These are phyloP conservation scores for Pseudonitzschia multistriata DNA, from an alignment of 108 stramenopile genomes.

Conservation along the genomic window DNA sequence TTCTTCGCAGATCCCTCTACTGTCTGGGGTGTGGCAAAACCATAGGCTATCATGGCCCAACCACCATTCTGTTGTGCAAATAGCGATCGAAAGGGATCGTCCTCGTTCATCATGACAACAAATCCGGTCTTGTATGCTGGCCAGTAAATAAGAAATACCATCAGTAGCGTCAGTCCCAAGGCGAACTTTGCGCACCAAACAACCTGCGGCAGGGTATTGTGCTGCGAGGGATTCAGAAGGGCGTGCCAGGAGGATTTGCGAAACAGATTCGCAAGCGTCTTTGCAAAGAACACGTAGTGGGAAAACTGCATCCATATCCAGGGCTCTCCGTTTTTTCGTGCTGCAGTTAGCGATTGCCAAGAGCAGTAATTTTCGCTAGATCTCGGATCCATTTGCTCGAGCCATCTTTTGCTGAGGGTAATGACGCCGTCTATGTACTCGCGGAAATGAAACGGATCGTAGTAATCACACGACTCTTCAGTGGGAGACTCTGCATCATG, in stretches of 20 bases:
- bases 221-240: neutral
- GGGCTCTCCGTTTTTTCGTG: neutral
- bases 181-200: neutral
- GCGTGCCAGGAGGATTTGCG: neutral
- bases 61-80: neutral
- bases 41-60: constrained; percentile 18
- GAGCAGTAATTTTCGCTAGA: neutral
- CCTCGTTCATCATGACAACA: neutral
- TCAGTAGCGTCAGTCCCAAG: neutral
- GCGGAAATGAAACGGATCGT: neutral
- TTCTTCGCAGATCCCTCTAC: constrained; percentile 30
- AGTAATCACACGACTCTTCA: neutral
- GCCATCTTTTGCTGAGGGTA: neutral
- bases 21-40: constrained; percentile 18
- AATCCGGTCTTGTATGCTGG: neutral
- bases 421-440: neutral
- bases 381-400: neutral
- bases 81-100: neutral
- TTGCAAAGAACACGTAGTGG: neutral
- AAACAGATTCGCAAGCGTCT: neutral
- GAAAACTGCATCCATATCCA: neutral
- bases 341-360: neutral
- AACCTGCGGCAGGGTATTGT: neutral
- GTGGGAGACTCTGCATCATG: neutral
- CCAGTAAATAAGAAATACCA: neutral